phyloP scores from a whole-genome alignment of 148 eudicot genomes.

The Rhododendron ferrugineum region DNA sequence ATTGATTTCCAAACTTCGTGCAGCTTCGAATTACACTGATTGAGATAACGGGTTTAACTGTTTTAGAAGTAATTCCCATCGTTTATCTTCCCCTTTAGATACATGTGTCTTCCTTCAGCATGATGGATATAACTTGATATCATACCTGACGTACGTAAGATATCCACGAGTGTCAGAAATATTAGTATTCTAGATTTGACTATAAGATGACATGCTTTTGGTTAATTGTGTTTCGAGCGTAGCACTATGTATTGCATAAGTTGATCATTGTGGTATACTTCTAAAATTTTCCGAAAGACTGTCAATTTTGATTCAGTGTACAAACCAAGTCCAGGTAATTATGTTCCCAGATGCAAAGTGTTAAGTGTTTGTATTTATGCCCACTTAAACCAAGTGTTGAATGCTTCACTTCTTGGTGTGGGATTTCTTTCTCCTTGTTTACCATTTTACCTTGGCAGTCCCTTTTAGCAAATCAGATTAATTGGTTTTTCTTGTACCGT shows the following conservation, averaged over 20 bases:
- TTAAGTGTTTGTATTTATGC: too few relatives aligned
- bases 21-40: background rate
- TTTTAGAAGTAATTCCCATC: too few relatives aligned
- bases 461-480: too few relatives aligned
- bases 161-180: background rate
- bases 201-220: background rate
- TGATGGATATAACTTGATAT: background rate
- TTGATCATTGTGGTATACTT: background rate
- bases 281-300: background rate
- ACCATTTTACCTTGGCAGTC: background rate
- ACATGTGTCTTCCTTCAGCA: background rate
- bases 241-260: background rate
- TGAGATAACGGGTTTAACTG: too few relatives aligned
- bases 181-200: background rate
- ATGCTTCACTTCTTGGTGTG: too few relatives aligned
- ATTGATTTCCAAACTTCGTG: background rate
- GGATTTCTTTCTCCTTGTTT: background rate
- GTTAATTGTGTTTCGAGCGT: background rate
- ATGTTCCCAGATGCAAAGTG: too few relatives aligned
- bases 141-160: too few relatives aligned
- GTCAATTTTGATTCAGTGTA: background rate
- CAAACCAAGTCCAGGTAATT: background rate
- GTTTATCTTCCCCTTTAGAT: too few relatives aligned
- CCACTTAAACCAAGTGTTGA: too few relatives aligned
- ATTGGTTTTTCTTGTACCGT: too few relatives aligned